Evolutionary conservation across 371 early-diverging fungal genomes (phyloP), one percentile per base, ranked within the genome.

Genomic region (Sporodiniella umbellata): DNA sequence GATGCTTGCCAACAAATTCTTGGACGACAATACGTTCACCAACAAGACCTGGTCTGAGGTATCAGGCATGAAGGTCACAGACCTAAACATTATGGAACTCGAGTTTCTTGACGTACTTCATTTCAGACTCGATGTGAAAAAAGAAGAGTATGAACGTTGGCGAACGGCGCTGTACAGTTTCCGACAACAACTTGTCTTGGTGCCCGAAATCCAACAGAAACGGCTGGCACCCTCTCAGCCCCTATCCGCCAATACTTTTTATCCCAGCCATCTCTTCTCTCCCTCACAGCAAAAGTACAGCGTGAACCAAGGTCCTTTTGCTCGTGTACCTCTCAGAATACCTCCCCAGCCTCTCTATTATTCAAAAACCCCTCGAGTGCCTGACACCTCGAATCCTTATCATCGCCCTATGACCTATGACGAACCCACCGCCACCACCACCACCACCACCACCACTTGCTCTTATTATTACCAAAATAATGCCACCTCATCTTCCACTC

Each of bases 1-100:
- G 17, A 88, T 90, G 88, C 53, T 74, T 26, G 86, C 81, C 15
- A 82, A 83, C 63, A 86, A 86, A 42, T 84, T 80, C 53, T 54
- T 85, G 52, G 83, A 83, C 50, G 86, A 86, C 51, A 81, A 83
- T 37, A 83, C 84, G 4, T 86, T 80, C 48, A 83, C 83, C 6
- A 85, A 84, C 63, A 83, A 83, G 54, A 81, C 85, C 5, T 86
- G 84, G 85, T 79, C 84, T 3, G 79, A 80, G 19, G 79, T 86
- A 3, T 80, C 84, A 7, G 81, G 80, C 23, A 80, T 86, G 69
- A 75, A 68, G 19, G 73, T 83, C 23, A 58, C 62, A 8, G 82
- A 85, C 45, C 62, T 86, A 28, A 81, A 83, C 45, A 72, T 79
- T 14, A 85, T 86, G 84, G 86, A 86, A 63, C 54, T 80, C 45